These are phyloP conservation scores for Fusarium caatingaense DNA, from an alignment of 2,329 filamentous ascomycete genomes.

Conservation along the genomic window DNA sequence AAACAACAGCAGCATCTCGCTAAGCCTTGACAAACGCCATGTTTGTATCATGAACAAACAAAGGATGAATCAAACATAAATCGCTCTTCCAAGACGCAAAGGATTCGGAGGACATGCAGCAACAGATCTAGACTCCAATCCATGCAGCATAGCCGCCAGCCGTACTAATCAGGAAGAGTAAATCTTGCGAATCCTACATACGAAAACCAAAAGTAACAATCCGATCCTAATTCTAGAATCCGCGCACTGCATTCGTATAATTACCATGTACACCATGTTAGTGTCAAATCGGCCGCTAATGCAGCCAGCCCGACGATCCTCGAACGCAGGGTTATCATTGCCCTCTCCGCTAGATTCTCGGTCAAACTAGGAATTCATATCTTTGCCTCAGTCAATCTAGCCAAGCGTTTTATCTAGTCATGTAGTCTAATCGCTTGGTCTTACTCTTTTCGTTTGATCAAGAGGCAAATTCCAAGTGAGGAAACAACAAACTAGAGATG, in stretches of 20 bases:
- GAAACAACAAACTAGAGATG: background rate
- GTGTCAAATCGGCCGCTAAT: constrained; percentile 37
- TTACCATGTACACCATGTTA: background rate
- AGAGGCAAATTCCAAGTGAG: background rate
- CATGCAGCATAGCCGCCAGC: background rate
- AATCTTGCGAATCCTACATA: constrained; percentile 2
- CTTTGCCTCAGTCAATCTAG: background rate
- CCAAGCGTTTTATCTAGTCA: background rate
- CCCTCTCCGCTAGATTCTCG: background rate
- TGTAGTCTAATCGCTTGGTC: background rate
- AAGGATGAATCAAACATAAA: too few relatives aligned
- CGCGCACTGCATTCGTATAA: background rate
- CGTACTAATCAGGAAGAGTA: background rate
- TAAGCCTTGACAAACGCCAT: background rate
- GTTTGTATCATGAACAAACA: too few relatives aligned
- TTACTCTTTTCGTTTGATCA: background rate
- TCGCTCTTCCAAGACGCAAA: background rate
- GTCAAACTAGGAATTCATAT: background rate
- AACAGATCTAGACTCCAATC: background rate
- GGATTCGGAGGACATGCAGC: background rate
- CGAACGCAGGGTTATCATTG: background rate
- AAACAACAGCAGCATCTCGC: background rate
- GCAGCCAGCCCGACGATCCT: constrained; percentile 23
- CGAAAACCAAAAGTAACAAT: background rate
- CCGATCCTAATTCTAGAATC: background rate